Base-by-base conservation (phyloP, 2,329 filamentous ascomycete species). In the Colletotrichum agaves region DNA sequence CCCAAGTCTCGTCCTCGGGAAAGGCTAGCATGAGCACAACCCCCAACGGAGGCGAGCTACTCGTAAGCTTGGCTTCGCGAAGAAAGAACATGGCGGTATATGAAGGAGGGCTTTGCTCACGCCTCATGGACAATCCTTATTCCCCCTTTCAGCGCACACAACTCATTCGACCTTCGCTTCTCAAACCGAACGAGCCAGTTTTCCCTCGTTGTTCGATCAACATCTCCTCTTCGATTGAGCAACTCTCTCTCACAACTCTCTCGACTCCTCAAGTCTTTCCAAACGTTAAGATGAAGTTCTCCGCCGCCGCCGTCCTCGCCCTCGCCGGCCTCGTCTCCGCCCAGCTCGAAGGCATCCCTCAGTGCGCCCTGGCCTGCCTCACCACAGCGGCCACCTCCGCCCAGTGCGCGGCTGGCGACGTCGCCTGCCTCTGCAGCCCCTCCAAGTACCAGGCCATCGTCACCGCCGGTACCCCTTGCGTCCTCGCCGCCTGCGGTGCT, bases 211-310 rank as follows among this genome's bases (percentile, higher is more conserved):
- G 31, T 50, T 50, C 33, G 19, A 11, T 33, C 19, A 52, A 43
- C 17, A 41, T 57, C 58, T 19, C 21, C 44, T 19, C 19, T 11
- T 23, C 27, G 21, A 10, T 57, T 41, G 37, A 49, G 15, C 46
- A 49, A 31, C 46, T 33, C 23, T 50, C 6, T n/a, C n/a, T n/a
- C n/a, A n/a, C n/a, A 33, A 50, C 44, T 21, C 33, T 8, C 8
- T 41, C 58, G 15, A 41, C 33, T 39, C 35, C 4, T 2, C 46
- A 52, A 49, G 43, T 33, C 56, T 27, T 12, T 35, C 37, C 21
- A 27, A 27, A 21, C 55, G 13, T 46, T 21, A 69, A 55, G 7
- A 71, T 71, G 69, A 67, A 63, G 67, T 70, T 56, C 61, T 31
- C 63, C 31, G 31, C 61, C 43, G 61, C 57, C 23, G 8, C 55